Evolutionary conservation across 2,329 filamentous ascomycete species (phyloP).

Genomic region (Penicillium sumatraense): DNA sequence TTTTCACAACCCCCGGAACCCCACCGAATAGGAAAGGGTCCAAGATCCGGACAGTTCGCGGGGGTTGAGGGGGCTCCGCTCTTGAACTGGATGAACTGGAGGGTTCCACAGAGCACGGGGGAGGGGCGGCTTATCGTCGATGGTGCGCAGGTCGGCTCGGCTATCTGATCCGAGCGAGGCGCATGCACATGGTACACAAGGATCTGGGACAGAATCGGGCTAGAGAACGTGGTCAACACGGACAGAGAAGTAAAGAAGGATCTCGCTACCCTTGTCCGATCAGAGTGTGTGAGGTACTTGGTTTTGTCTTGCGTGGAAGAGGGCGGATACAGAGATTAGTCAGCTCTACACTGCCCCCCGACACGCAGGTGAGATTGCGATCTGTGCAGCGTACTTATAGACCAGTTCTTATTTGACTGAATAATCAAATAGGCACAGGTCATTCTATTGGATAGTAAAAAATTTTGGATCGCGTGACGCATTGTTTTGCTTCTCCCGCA

Average conservation of each 20-base stretch:
- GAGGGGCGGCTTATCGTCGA: constrained; percentile 15
- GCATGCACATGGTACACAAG: constrained; percentile 18
- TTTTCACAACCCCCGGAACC: constrained; percentile 13
- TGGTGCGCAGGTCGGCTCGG: constrained; percentile 19
- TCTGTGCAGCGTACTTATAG: background rate
- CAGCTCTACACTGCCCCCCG: constrained; percentile 4
- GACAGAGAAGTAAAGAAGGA: background rate
- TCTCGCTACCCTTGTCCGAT: background rate
- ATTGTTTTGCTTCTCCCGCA: background rate
- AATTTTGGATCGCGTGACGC: background rate
- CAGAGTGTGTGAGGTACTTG: background rate
- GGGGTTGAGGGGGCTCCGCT: background rate
- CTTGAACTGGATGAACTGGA: constrained; percentile 1
- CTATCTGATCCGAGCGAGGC: constrained; percentile 16
- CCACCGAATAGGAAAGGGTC: background rate
- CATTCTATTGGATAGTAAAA: background rate
- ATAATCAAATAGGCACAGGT: background rate
- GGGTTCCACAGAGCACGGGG: constrained; percentile 16
- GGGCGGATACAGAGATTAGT: constrained; percentile 1
- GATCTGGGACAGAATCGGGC: background rate
- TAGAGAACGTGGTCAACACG: background rate
- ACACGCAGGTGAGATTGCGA: background rate
- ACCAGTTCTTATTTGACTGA: background rate
- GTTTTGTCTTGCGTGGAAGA: background rate
- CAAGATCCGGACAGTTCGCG: background rate